Base-by-base conservation (phyloP, 2,329 filamentous ascomycete species). In the Epichloe sp. region DNA sequence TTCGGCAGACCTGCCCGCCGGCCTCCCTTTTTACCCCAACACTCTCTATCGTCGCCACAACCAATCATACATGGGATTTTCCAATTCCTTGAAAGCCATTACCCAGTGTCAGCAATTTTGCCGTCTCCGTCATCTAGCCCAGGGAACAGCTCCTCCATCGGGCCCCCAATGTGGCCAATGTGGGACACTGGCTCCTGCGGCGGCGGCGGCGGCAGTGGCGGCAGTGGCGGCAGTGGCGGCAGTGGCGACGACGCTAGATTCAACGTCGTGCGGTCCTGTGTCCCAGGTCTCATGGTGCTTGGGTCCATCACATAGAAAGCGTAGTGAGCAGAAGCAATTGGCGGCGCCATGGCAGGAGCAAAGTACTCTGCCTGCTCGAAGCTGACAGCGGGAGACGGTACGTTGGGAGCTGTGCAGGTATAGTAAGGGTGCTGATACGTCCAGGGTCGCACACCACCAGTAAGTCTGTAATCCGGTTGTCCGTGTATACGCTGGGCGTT, bases 121-220 rank as follows among this genome's bases (percentile, higher is more conserved):
- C 11, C 23, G 14, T 46, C 43, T 17, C 21, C 48, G 17, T 50
- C 48, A 21, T 40, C 17, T 23, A 50, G 36, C 11, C 48, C 48
- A 8, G 43, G 48, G 14, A 45, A 50, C n/a, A 50, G 48, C 43
- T 50, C 42, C 36, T 50, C 48, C n/a, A 50, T 45, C 34, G 48
- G 48, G 15, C 26, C 48, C 17, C 42, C 48, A 14, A 50, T 40
- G 21, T 46, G 48, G 15, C 42, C 48, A 14, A 50, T 40, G n/a
- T 46, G 48, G 15, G 48, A 37, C 48, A 21, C n/a, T 15, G 48
- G 41, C 41, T 36, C 40, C 31, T 43, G 26, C 21, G 36, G 47
- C 26, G 19, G 15, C 31, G 38, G 19, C 42, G 42, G 3, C 14
- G 19, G 23, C 8, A 14, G 10, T 4, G 42, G 42, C 42, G 42